phyloP scores from a whole-genome alignment of 2,329 filamentous ascomycete genomes.

The Phaeosphaeriaceae sp. region DNA sequence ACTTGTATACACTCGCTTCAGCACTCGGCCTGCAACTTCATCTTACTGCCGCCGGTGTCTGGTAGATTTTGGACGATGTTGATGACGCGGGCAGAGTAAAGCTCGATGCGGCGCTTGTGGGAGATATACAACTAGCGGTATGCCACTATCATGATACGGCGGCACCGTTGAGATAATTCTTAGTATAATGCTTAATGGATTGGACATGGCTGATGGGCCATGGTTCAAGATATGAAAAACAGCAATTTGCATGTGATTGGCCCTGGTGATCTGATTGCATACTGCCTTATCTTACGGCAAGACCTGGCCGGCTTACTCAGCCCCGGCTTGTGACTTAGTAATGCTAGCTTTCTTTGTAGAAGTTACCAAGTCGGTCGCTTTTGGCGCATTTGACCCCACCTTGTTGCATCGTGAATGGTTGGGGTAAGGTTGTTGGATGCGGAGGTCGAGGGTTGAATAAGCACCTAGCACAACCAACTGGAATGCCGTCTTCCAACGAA shows the following conservation, averaged over 20 bases:
- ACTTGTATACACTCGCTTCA: slow-evolving; percentile 36
- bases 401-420: no score
- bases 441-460: no score
- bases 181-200: slow-evolving; percentile 47
- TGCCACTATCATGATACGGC: background rate
- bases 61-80: slow-evolving; percentile 15
- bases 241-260: no score
- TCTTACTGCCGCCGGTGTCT: slow-evolving; percentile 27
- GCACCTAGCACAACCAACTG: no score
- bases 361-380: no score
- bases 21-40: slow-evolving; percentile 25
- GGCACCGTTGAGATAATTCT: slow-evolving; percentile 23
- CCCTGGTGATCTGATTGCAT: no score
- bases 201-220: slow-evolving; percentile 26
- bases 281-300: no score
- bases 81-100: background rate
- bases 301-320: background rate
- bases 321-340: background rate
- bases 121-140: background rate
- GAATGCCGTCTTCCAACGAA: no score
- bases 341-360: background rate
- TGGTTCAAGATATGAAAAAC: background rate
- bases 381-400: no score
- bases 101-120: background rate
- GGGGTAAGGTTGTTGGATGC: no score